phyloP scores from a whole-genome alignment of 805 yeast species.

The Metschnikowia kunwiensis region DNA sequence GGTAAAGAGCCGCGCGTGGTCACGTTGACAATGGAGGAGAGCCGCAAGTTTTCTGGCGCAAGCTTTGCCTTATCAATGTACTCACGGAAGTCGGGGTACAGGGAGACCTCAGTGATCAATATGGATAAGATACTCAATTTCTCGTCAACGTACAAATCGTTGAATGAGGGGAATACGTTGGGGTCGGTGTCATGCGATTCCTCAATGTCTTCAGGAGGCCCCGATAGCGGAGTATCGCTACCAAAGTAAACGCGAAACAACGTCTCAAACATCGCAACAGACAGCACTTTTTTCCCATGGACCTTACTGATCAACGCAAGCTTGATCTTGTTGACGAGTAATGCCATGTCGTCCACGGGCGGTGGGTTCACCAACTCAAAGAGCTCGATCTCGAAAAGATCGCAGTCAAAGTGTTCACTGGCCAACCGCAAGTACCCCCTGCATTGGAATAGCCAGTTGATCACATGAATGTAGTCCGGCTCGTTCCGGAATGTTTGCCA shows the following conservation, averaged over 20 bases:
- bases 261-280: constrained; percentile 31
- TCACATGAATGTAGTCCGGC: constrained; percentile 23
- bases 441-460: constrained; percentile 57
- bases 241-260: constrained; percentile 36
- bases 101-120: constrained; percentile 43
- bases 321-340: constrained; percentile 44
- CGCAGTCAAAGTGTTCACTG: constrained; percentile 54
- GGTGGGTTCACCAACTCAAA: constrained; percentile 35
- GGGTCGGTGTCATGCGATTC: constrained; percentile 12
- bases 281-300: constrained; percentile 34
- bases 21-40: constrained; percentile 14
- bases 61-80: constrained; percentile 42
- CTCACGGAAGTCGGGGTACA: constrained; percentile 43
- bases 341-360: constrained; percentile 31
- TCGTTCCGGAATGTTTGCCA: constrained; percentile 20
- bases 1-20: constrained; percentile 1
- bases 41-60: constrained; percentile 25
- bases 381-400: constrained; percentile 60
- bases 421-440: constrained; percentile 50
- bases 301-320: constrained; percentile 39
- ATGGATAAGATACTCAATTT: constrained; percentile 48
- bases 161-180: constrained; percentile 31
- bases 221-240: constrained; percentile 30
- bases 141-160: constrained; percentile 39
- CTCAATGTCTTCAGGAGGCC: constrained; percentile 23